Evolutionary conservation across 768 basidiomycete species (phyloP).

Genomic region (Trametes coccinea): DNA sequence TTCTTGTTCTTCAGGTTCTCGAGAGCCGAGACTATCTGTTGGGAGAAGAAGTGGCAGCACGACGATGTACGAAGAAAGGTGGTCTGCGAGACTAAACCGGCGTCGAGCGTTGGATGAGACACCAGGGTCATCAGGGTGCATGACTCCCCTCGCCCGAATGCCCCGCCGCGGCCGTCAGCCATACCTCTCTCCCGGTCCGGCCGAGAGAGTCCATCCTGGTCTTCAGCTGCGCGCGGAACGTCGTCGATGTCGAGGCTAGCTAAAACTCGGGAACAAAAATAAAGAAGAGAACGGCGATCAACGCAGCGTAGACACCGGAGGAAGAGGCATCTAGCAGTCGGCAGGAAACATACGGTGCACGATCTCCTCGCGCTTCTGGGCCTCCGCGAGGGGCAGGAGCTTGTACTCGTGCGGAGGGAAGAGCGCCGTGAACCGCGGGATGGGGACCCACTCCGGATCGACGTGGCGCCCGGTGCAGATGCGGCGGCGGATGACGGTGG

Average conservation of each 20-base stretch:
- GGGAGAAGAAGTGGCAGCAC: not conserved
- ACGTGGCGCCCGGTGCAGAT: conserved; percentile 6
- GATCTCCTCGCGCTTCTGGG: conserved; percentile 9
- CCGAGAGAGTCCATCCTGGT: not conserved
- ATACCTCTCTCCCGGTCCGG: conserved; percentile 10
- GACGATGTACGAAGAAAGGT: not conserved
- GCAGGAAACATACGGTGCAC: conserved; percentile 11
- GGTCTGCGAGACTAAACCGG: not conserved
- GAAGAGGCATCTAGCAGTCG: not conserved
- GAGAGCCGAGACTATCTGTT: not conserved
- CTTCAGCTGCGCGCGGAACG: conserved; percentile 10
- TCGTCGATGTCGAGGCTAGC: not conserved
- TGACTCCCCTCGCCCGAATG: conserved; percentile 6
- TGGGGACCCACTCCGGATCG: not conserved
- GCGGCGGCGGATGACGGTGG: not conserved
- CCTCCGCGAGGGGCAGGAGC: conserved; percentile 9
- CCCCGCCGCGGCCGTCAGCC: not conserved
- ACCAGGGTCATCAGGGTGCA: not conserved
- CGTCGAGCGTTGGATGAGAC: conserved; percentile 1
- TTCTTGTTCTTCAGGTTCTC: not conserved
- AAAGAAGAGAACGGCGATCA: not conserved
- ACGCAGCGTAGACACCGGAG: not conserved
- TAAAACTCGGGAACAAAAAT: not conserved
- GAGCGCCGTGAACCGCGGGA: not conserved
- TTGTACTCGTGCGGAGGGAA: conserved; percentile 13